Conservation (phyloP, 768 basidiomycete genomes). For the Boletus rubescentipes region DNA sequence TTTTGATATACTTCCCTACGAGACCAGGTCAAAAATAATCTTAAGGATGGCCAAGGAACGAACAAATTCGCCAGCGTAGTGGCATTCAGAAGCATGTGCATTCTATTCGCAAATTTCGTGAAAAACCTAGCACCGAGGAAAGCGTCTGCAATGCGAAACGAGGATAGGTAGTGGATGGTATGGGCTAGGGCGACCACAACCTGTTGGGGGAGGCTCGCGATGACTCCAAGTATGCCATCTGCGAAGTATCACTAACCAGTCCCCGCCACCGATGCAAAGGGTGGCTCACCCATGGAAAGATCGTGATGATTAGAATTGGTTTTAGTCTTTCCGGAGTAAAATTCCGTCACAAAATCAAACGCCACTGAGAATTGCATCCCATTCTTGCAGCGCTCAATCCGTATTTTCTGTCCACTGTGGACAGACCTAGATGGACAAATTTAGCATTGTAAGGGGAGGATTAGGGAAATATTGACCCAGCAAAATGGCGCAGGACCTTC, state of each 20-base stretch:
- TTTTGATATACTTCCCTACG: conserved; percentile 86
- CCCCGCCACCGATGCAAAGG: neutral
- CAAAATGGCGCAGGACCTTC: conserved; percentile 72
- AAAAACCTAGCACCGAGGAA: conserved; percentile 80
- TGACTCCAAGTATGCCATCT: conserved; percentile 63
- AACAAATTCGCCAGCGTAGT: conserved; percentile 84
- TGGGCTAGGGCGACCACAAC: conserved; percentile 75
- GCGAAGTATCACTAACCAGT: neutral
- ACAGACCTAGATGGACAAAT: conserved; percentile 34
- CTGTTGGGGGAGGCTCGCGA: conserved; percentile 65
- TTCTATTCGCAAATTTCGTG: conserved; percentile 67
- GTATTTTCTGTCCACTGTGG: conserved; percentile 43
- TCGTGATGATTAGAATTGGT: conserved; percentile 43
- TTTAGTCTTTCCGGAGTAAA: conserved; percentile 58
- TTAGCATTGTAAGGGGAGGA: conserved; percentile 8
- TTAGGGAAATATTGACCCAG: conserved; percentile 45
- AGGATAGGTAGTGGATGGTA: conserved; percentile 63
- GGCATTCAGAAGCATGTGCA: conserved; percentile 85
- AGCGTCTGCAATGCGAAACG: conserved; percentile 76
- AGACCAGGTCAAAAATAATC: neutral
- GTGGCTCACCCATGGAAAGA: conserved; percentile 16
- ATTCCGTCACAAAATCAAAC: conserved; percentile 61
- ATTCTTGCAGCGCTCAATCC: conserved; percentile 61
- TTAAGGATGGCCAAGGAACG: conserved; percentile 17
- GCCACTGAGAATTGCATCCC: conserved; percentile 64